Conservation (phyloP, 306 rosid species). For the Glycine soja region DNA sequence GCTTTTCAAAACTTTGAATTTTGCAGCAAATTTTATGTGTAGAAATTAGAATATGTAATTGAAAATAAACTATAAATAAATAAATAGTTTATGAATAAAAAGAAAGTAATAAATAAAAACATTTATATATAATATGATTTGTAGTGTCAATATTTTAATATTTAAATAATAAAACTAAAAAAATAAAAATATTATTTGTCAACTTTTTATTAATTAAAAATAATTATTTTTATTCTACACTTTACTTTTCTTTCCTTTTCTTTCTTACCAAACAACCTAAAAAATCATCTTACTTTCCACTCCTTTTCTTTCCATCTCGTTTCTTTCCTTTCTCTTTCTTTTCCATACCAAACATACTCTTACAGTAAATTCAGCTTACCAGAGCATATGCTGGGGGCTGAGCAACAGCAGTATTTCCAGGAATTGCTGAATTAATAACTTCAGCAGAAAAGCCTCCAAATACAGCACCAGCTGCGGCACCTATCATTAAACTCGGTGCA, state of each 20-base stretch:
- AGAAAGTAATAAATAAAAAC: neutral
- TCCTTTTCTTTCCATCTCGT: neutral
- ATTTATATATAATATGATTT: neutral
- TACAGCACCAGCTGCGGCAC: conserved; percentile 99
- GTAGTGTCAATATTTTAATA: neutral
- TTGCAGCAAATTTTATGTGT: neutral
- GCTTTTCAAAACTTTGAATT: neutral
- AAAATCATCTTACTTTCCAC: neutral
- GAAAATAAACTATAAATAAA: neutral
- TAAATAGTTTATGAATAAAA: neutral
- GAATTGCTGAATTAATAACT: conserved; percentile 84
- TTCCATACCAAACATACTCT: neutral
- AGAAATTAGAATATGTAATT: neutral
- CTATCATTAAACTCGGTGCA: conserved; percentile 99
- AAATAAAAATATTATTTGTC: neutral
- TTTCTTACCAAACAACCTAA: neutral
- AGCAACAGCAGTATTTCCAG: conserved; percentile 98
- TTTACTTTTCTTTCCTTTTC: neutral
- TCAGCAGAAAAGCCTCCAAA: conserved; percentile 97
- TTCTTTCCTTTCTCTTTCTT: neutral
- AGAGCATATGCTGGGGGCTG: conserved; percentile 99
- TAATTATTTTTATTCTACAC: neutral
- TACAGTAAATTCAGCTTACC: conserved; percentile 56
- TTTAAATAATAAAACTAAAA: neutral
- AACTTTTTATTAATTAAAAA: neutral